Percentiles rank a stretch among this genome's conserved stretches.
Conservation (phyloP, 257 asterid genomes). For the Haberlea rhodopensis region DNA sequence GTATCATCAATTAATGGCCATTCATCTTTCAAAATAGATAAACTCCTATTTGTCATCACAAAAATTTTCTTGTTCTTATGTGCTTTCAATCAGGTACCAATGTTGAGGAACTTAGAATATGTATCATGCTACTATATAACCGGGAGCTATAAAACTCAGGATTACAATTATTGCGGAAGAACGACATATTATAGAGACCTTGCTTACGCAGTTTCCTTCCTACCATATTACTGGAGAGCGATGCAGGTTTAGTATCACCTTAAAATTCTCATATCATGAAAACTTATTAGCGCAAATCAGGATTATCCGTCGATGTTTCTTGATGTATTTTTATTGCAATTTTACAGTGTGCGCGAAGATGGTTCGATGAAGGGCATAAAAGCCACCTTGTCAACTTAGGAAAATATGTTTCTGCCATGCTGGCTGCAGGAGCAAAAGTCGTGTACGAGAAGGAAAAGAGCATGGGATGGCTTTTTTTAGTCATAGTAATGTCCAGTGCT, state of each 20-base stretch:
- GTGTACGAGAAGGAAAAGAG: conserved; percentile 78
- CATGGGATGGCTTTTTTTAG: conserved; percentile 69
- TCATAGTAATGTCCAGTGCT: conserved; percentile 60
- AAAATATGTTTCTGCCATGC: conserved; percentile 92
- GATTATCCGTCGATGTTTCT: neutral
- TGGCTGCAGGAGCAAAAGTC: conserved; percentile 93
- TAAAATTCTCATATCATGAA: neutral
- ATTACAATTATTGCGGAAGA: conserved; percentile 71
- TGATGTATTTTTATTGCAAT: neutral
- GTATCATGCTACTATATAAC: conserved; percentile 84
- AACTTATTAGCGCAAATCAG: neutral
- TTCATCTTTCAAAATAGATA: neutral
- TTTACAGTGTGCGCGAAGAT: conserved; percentile 83
- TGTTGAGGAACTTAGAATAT: conserved; percentile 73
- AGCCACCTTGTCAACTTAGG: conserved; percentile 81
- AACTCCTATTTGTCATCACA: too few relatives aligned
- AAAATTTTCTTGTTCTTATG: neutral
- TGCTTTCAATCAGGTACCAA: conserved; percentile 55
- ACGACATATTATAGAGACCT: conserved; percentile 72
- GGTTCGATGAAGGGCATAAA: conserved; percentile 92
- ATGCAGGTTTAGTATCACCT: conserved; percentile 60
- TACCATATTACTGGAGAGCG: conserved; percentile 96
- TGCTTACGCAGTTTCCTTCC: conserved; percentile 87
- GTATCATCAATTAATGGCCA: conserved; percentile 28
- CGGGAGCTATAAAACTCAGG: conserved; percentile 80